Evolutionary conservation across 768 basidiomycete genomes (phyloP).

Genomic region (Coprinellus micaceus): DNA sequence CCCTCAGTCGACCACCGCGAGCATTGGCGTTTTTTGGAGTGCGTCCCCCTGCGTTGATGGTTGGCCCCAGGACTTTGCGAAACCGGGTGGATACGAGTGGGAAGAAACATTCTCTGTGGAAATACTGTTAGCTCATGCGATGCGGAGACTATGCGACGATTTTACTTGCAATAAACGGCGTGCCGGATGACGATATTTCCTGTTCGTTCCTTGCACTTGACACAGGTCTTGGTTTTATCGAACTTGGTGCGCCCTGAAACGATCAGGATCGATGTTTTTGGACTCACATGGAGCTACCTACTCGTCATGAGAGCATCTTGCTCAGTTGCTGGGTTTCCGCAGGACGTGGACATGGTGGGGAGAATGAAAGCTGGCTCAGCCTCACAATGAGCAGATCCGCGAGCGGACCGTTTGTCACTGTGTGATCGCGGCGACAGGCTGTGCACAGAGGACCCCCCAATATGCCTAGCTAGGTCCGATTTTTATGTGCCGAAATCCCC

Average conservation of each 20-base stretch:
- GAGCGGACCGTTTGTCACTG: background rate
- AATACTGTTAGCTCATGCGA: background rate
- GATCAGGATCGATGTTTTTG: background rate
- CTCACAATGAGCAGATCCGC: background rate
- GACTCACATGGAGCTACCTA: too few relatives aligned
- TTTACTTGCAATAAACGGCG: constrained; percentile 80
- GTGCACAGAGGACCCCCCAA: background rate
- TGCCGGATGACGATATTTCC: constrained; percentile 76
- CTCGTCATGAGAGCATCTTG: constrained; percentile 63
- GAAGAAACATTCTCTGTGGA: constrained; percentile 50
- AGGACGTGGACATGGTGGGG: constrained; percentile 35
- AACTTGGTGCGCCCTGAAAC: constrained; percentile 58
- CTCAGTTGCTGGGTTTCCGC: constrained; percentile 61
- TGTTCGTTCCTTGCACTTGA: constrained; percentile 65
- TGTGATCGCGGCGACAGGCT: background rate
- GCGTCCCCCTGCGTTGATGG: constrained; percentile 38
- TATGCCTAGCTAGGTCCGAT: too few relatives aligned
- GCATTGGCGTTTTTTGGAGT: constrained; percentile 22
- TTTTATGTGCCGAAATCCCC: too few relatives aligned
- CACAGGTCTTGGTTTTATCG: constrained; percentile 62
- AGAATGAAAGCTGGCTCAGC: constrained; percentile 11
- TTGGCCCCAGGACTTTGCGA: constrained; percentile 60
- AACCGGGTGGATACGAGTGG: constrained; percentile 62
- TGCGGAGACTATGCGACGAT: too few relatives aligned
- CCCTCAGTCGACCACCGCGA: constrained; percentile 39